Evolutionary conservation across 148 eudicot genomes (phyloP).

Genomic region (Camellia japonica): DNA sequence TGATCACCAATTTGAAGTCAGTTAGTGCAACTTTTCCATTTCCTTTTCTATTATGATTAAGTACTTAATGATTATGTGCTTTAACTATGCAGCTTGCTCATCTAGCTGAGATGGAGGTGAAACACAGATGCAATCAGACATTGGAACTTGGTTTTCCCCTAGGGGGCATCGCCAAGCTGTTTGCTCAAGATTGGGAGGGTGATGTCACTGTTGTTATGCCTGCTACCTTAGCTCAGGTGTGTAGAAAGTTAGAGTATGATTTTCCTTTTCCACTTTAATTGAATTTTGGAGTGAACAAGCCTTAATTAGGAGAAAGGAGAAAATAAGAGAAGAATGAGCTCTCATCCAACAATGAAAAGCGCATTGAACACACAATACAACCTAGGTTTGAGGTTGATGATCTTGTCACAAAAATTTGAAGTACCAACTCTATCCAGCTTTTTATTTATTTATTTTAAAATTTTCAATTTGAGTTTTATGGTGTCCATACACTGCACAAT

Average conservation of each 20-base stretch:
- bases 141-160: constrained; percentile 93
- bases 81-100: constrained; percentile 74
- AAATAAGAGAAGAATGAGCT: not conserved
- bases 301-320: not conserved
- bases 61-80: constrained; percentile 4
- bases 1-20: not conserved
- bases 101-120: constrained; percentile 93
- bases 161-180: constrained; percentile 81
- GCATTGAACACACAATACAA: no score
- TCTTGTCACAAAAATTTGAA: no score
- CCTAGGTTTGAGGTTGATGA: no score
- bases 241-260: not conserved
- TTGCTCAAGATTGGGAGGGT: constrained; percentile 99
- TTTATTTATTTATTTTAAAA: no score
- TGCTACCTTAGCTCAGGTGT: constrained; percentile 94
- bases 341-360: not conserved
- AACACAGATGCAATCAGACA: constrained; percentile 87
- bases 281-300: not conserved
- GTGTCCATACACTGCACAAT: no score
- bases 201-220: constrained; percentile 99
- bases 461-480: no score
- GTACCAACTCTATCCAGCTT: no score
- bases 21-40: not conserved
- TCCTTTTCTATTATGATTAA: not conserved
- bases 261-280: not conserved